Base-by-base conservation (phyloP, 108 stramenopile genomes). In the Pseudonitzschia pungens region DNA sequence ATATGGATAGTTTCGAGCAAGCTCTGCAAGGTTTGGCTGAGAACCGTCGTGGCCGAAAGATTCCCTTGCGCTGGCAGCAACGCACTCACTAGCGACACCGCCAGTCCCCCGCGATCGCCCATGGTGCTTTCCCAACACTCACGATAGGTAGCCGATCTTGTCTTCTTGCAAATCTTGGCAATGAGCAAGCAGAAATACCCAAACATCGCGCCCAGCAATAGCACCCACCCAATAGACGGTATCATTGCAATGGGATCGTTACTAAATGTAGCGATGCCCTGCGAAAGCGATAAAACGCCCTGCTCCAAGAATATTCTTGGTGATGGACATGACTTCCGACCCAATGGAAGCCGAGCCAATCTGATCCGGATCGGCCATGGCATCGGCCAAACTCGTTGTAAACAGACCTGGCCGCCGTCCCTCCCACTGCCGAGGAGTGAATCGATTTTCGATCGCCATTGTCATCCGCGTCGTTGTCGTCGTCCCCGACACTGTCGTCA, bases 271-370 rank as follows among this genome's bases (percentile, higher is more conserved):
- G 62, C 62, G 24, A 92, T 82, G 14, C 94, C 93, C 43, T 73
- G 71, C 15, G 92, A 89, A 28, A 96, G 72, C 9, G 90, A 83
- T 27, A 96, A 87, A 36, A 93, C 92, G 26, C 96, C n/a, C 96
- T 3, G 92, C 87, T 52, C 93, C 96, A 11, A 91, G 71, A 43
- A 96, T 52, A 71, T 92, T 95, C 84, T 96, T 96, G 56, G 82
- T 80, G n/a, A 96, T 55, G 75, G 43, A 52, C 29, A 59, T 48
- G 24, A 73, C 62, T 24, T 65, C 60, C 26, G 60, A 53, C 2
- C 32, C 43, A 18, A 73, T 27, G 8, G 71, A 45, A n/a, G 71
- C 71, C 53, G 43, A 21, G 1, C 66, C 66, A 28, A 36, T 41
- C 27, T 24, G 54, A 22, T 22, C 21, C 24, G 62, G 62, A 24